Evolutionary conservation across 768 basidiomycete species (phyloP).

Genomic region (Termitomyces sp.): DNA sequence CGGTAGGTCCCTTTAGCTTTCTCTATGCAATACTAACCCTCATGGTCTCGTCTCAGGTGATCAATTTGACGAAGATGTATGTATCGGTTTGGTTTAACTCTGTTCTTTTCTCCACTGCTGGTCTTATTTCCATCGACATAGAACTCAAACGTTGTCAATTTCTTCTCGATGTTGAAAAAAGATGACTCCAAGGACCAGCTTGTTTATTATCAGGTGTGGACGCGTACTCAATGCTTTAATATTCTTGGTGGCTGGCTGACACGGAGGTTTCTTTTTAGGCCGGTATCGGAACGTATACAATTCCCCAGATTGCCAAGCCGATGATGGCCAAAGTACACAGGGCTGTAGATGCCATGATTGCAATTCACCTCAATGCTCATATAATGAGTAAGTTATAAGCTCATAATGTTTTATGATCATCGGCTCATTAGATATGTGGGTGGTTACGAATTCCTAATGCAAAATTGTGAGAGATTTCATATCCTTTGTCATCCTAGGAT

Average conservation of each 20-base stretch:
- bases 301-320: conserved; percentile 58
- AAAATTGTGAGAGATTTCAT: too few species aligned
- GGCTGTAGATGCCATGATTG: conserved; percentile 55
- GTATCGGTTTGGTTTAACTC: conserved; percentile 12
- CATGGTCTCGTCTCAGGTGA: conserved; percentile 34
- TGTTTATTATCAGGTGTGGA: conserved; percentile 65
- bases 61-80: conserved; percentile 61
- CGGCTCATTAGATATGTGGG: too few species aligned
- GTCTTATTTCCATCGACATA: conserved; percentile 17
- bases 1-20: conserved; percentile 17
- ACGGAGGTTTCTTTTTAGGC: conserved; percentile 30
- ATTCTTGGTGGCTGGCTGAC: not conserved
- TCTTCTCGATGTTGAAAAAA: conserved; percentile 68
- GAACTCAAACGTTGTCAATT: conserved; percentile 71
- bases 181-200: conserved; percentile 55
- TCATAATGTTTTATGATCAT: not conserved
- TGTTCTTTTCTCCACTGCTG: not conserved
- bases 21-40: conserved; percentile 1
- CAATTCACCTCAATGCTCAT: conserved; percentile 57
- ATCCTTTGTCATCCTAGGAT: too few species aligned
- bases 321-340: conserved; percentile 47
- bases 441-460: too few species aligned
- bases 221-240: not conserved
- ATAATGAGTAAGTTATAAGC: conserved; percentile 50
- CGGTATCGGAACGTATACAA: conserved; percentile 68